These are phyloP conservation scores for Castanospermum australe DNA, from an alignment of 306 rosid species.

Conservation along the genomic window DNA sequence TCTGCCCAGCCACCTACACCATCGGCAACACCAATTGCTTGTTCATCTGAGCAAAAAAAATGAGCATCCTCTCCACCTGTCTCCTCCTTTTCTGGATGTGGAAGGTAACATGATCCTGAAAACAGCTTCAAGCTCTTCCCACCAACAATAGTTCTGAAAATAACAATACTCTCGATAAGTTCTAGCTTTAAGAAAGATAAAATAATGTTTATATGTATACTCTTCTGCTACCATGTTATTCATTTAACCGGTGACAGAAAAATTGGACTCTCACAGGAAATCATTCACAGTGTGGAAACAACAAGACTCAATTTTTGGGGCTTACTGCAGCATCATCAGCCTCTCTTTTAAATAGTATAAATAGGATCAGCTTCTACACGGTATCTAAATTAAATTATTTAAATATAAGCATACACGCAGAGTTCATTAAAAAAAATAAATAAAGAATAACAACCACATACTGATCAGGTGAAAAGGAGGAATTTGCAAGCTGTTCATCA, in stretches of 20 bases:
- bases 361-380: neutral
- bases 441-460: conserved; percentile 38
- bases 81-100: conserved; percentile 87
- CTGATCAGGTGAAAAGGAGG: conserved; percentile 49
- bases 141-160: conserved; percentile 47
- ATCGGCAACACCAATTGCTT: conserved; percentile 85
- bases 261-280: conserved; percentile 3
- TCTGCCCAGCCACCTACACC: conserved; percentile 99
- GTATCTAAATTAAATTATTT: neutral
- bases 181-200: neutral
- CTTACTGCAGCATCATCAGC: neutral
- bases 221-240: neutral
- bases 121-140: conserved; percentile 56
- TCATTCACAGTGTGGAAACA: neutral
- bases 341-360: neutral
- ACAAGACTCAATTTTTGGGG: neutral
- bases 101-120: conserved; percentile 86
- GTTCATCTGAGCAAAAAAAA: conserved; percentile 75
- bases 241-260: conserved; percentile 8
- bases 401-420: neutral
- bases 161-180: conserved; percentile 28
- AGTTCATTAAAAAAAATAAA: neutral
- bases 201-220: neutral
- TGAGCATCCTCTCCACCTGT: conserved; percentile 97
- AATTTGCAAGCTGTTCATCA: conserved; percentile 47